These are phyloP conservation scores for Ailanthus altissimus DNA, from an alignment of 345 rosid genomes.

Conservation along the genomic window DNA sequence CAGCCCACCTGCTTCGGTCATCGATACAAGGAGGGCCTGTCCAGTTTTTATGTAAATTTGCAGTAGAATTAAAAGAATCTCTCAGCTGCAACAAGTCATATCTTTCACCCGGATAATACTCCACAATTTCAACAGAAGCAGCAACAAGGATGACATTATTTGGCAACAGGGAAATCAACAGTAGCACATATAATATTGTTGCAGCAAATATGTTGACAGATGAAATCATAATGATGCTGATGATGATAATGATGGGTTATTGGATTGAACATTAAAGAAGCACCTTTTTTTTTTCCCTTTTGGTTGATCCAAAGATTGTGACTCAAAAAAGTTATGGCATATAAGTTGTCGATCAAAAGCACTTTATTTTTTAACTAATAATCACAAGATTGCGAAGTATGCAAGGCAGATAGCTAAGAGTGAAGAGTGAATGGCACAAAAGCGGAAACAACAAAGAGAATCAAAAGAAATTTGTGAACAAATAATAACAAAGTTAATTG, in stretches of 20 bases:
- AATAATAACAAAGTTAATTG: conserved; percentile 9
- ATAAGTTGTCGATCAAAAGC: neutral
- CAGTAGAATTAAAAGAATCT: conserved; percentile 35
- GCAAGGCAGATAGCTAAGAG: conserved; percentile 27
- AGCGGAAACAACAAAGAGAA: conserved; percentile 29
- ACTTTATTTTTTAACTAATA: neutral
- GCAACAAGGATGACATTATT: neutral
- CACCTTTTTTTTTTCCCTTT: neutral
- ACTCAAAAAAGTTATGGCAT: neutral
- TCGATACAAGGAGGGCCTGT: conserved; percentile 54
- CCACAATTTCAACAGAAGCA: neutral
- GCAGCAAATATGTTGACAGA: neutral
- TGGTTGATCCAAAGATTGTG: neutral
- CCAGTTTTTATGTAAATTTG: conserved; percentile 41
- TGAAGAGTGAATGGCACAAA: neutral
- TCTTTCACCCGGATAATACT: conserved; percentile 37
- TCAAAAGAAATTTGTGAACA: neutral
- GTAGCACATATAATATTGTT: neutral
- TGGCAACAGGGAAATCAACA: neutral
- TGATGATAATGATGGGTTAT: neutral
- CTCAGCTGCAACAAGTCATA: conserved; percentile 44
- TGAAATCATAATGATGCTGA: conserved; percentile 25
- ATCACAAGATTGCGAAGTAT: conserved; percentile 24
- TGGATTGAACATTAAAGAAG: neutral
- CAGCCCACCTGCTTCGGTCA: conserved; percentile 45